Evolutionary conservation across 1,284 basidiomycete species (phyloP), one percentile per base, ranked within the genome.

Genomic region (Apiotrichum siamense): DNA sequence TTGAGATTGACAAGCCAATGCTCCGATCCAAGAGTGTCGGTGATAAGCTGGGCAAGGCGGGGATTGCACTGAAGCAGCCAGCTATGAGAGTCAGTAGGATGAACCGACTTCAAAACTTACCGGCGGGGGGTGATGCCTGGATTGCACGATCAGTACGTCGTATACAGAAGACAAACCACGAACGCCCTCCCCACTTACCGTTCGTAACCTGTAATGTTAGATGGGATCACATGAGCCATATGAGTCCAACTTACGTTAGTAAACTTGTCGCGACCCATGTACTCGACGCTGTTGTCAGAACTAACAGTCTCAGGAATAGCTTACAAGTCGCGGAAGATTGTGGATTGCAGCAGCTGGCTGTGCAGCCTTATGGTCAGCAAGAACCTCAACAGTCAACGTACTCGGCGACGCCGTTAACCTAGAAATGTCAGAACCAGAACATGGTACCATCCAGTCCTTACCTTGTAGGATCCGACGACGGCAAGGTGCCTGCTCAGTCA

Each of bases 31-130:
- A 96, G 82, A 0, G 87, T 85, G 59, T 84, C 78, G 21, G 87
- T 85, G 70, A 94, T 90, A 47, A 96, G 83, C 23, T 79, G 77
- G 57, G 86, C 87, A 35, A 96, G 81, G 37, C 81, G 78, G 10
- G 88, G 88, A 77, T 96, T 96, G 78, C 88, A 91, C 80, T 92
- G 87, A 62, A 92, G 86, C 49, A 96, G 81, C 90, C 90, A 94
- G 57, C 65, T 88, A 81, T 57, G 17, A 7, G 39, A 50, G 24
- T 50, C 53, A 26, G 13, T 15, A 18, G 12, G 12, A 27, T 24
- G 11, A 9, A 7, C 10, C 29, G n/a, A 13, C 26, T 32, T 17
- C 15, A 12, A 11, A 10, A 59, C 63, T 50, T 39, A 69, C 44
- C 65, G 58, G 44, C 60, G 54, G 40, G 63, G 54, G 7, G 66